Base-by-base conservation (phyloP, 257 asterid species). In the Solanum medicagineum region DNA sequence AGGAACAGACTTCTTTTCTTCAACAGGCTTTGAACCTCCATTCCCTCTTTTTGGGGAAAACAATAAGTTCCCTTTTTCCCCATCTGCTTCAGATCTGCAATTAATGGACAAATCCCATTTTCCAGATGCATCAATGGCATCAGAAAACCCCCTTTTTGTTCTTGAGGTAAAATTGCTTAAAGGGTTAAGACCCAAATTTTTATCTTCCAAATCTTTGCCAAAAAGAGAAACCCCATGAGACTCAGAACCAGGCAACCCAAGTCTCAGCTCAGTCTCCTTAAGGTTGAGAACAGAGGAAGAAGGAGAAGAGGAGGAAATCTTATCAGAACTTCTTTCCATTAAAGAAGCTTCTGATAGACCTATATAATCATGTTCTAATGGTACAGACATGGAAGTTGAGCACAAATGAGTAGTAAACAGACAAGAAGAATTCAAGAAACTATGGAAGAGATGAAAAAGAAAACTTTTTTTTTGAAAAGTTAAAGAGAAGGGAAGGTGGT, bases 241-340 rank as follows among this genome's bases (percentile, higher is more conserved):
- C 60, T 91, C 92, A 0, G 94, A 91, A 79, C 98, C 98, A 12
- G 98, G 98, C 85, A 95, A 86, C 1, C 98, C 98, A 70, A 95
- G 98, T 88, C 98, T 90, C 63, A 95, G 91, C 85, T 94, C 98
- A 9, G 98, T 95, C 86, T 92, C 95, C 80, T 88, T 90, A 2
- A 94, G 92, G 89, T 90, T 91, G 19, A 91, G 62, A 44, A 36
- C 62, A 45, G 88, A 86, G 36, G 92, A 86, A 83, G 92, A 62
- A 65, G 87, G 69, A 24, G 89, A 83, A 16, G 89, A 51, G 15
- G 84, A 32, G 36, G 36, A 36, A 36, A 86, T 63, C 84, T 88
- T 88, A 53, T 85, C 93, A 85, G 91, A 85, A 89, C 51, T 81
- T 85, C 87, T 90, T 79, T 88, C 94, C 85, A 84, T 42, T 5